Conservation (phyloP, 345 rosid species). For the Noccaea caerulescens region DNA sequence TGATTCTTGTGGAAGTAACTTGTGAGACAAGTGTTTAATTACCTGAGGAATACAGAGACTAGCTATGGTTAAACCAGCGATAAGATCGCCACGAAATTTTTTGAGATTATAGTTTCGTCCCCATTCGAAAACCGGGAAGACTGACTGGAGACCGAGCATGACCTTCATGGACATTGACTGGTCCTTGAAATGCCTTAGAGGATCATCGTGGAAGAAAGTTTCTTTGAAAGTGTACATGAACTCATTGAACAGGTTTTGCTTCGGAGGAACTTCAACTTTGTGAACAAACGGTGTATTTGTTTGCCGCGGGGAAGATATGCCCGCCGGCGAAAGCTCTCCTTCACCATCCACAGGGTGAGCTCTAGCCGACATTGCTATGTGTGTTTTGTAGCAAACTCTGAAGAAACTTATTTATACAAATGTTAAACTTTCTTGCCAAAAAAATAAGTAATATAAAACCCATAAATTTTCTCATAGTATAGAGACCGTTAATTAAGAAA, state of each 20-base stretch:
- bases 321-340: constrained; percentile 24
- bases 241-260: constrained; percentile 72
- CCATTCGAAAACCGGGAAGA: constrained; percentile 84
- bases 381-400: constrained; percentile 15
- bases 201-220: constrained; percentile 85
- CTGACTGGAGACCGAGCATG: constrained; percentile 64
- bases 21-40: constrained; percentile 1
- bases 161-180: constrained; percentile 63
- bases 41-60: constrained; percentile 98
- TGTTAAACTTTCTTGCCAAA: not conserved
- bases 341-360: constrained; percentile 30
- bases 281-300: constrained; percentile 50
- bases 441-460: not conserved
- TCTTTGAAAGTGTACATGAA: constrained; percentile 64
- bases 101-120: constrained; percentile 56
- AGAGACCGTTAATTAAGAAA: not conserved
- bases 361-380: constrained; percentile 33
- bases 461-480: not conserved
- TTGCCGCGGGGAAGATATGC: constrained; percentile 22
- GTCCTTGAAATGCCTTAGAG: constrained; percentile 79
- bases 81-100: constrained; percentile 71
- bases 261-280: constrained; percentile 78
- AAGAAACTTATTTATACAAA: constrained; percentile 28
- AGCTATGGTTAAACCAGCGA: constrained; percentile 90
- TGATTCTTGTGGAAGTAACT: not conserved